phyloP scores from a whole-genome alignment of 2,329 filamentous ascomycete species.

The Botrytis pseudocinerea region DNA sequence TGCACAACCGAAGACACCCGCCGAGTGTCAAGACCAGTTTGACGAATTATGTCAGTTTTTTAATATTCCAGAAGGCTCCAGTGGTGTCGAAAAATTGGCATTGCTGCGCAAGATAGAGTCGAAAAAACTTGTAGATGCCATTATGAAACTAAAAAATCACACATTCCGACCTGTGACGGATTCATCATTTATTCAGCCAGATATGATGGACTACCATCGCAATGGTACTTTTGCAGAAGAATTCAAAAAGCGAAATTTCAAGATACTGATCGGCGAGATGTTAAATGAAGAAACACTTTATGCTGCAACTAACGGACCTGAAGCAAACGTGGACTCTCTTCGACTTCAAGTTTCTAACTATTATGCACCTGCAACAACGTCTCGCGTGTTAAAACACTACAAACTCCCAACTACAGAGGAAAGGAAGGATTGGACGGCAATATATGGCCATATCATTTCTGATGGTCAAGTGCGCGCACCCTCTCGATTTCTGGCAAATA shows the following conservation, averaged over 20 bases:
- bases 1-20: slow-evolving; percentile 46
- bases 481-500: slow-evolving; percentile 41
- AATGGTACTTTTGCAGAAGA: slow-evolving; percentile 43
- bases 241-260: slow-evolving; percentile 42
- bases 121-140: slow-evolving; percentile 41
- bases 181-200: slow-evolving; percentile 44
- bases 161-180: slow-evolving; percentile 50
- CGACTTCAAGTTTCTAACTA: slow-evolving; percentile 47
- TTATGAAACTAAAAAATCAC: slow-evolving; percentile 46
- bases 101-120: slow-evolving; percentile 41
- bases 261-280: slow-evolving; percentile 48
- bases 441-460: slow-evolving; percentile 46
- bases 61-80: slow-evolving; percentile 32
- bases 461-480: slow-evolving; percentile 46
- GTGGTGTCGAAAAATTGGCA: slow-evolving; percentile 40
- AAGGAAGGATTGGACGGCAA: slow-evolving; percentile 42
- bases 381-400: slow-evolving; percentile 44
- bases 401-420: slow-evolving; percentile 39
- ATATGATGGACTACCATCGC: slow-evolving; percentile 45
- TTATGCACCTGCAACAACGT: slow-evolving; percentile 45
- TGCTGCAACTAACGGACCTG: slow-evolving; percentile 44
- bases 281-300: slow-evolving; percentile 49
- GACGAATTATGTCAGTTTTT: slow-evolving; percentile 46
- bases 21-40: slow-evolving; percentile 45
- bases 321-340: slow-evolving; percentile 42